These are phyloP conservation scores for Amphibolis antarctica DNA, from an alignment of 106 monocot genomes.

Conservation along the genomic window DNA sequence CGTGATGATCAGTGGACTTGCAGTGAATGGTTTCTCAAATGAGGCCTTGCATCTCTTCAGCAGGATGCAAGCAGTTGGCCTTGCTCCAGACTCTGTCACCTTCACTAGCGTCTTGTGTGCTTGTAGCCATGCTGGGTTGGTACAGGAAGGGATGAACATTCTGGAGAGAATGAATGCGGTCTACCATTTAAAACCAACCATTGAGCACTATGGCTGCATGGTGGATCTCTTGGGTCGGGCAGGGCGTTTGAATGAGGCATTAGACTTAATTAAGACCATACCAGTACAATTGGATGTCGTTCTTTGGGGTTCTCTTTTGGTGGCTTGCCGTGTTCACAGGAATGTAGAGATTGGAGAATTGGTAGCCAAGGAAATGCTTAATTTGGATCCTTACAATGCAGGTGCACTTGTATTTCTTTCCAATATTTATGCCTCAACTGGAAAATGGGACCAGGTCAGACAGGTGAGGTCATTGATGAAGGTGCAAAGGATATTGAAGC, in stretches of 20 bases:
- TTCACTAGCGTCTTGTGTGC: conserved; percentile 37
- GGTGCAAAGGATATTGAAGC: conserved; percentile 30
- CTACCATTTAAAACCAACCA: conserved; percentile 32
- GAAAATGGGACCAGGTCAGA: conserved; percentile 33
- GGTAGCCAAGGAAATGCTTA: conserved; percentile 52
- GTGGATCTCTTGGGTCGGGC: conserved; percentile 52
- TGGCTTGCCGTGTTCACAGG: conserved; percentile 46
- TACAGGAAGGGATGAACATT: conserved; percentile 27
- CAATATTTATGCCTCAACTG: conserved; percentile 42
- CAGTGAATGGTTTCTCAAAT: conserved; percentile 32
- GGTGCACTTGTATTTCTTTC: conserved; percentile 52
- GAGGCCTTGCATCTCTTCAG: conserved; percentile 31
- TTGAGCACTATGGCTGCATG: conserved; percentile 57
- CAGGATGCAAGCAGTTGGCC: conserved; percentile 26
- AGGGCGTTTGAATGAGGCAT: conserved; percentile 34
- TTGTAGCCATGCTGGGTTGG: conserved; percentile 49
- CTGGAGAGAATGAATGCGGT: conserved; percentile 22
- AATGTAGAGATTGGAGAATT: conserved; percentile 45
- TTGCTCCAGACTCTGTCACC: conserved; percentile 43
- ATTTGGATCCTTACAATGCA: conserved; percentile 47
- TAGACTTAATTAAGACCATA: conserved; percentile 30
- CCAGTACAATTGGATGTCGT: conserved; percentile 36
- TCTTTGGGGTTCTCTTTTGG: conserved; percentile 52
- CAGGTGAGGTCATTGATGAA: conserved; percentile 37
- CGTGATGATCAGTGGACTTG: conserved; percentile 45